These are phyloP conservation scores for Pseudomicrostroma phylloplanum DNA, from an alignment of 1,284 basidiomycete genomes.

Conservation along the genomic window DNA sequence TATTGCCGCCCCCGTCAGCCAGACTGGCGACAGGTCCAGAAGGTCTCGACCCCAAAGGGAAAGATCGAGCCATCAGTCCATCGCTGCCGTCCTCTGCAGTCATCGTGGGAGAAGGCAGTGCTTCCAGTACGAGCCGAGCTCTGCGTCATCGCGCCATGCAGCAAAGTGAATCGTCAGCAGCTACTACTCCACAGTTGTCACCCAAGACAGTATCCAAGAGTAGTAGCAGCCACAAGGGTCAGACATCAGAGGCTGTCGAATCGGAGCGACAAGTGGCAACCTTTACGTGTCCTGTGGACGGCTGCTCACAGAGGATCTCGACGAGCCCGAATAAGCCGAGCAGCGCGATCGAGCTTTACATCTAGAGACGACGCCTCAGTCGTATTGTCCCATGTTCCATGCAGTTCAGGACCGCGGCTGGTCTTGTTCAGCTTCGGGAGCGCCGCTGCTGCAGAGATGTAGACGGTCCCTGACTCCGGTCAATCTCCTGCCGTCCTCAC, in stretches of 20 bases:
- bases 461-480: too few relatives aligned
- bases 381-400: too few relatives aligned
- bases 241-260: not conserved
- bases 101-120: too few relatives aligned
- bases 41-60: not conserved
- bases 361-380: not conserved
- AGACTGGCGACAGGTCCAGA: not conserved
- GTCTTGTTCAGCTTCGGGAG: too few relatives aligned
- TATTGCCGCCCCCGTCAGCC: not conserved
- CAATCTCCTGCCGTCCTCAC: too few relatives aligned
- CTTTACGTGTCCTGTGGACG: not conserved
- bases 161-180: not conserved
- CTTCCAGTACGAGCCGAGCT: not conserved
- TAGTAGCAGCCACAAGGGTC: not conserved
- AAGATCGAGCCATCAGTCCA: not conserved
- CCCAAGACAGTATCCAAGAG: not conserved
- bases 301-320: not conserved
- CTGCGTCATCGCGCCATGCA: not conserved
- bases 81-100: too few relatives aligned
- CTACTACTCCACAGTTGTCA: not conserved
- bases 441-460: too few relatives aligned
- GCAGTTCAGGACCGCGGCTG: too few relatives aligned
- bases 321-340: not conserved
- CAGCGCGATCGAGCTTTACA: constrained; percentile 4
- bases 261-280: not conserved